phyloP scores from a whole-genome alignment of 2,329 filamentous ascomycete species.

The Aspergillus viridinutans region DNA sequence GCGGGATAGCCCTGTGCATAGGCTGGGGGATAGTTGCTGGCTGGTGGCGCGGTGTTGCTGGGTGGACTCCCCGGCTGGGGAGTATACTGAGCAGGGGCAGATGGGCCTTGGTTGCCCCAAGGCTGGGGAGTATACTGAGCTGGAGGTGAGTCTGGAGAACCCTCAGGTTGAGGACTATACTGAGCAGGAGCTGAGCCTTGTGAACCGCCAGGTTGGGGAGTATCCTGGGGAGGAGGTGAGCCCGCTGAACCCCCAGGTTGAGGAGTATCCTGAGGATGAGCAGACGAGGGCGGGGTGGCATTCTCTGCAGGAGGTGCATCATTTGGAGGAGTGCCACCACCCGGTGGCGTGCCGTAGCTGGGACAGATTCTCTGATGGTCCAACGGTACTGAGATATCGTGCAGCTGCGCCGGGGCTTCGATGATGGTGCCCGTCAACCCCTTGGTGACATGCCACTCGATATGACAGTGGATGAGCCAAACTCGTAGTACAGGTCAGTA shows the following conservation, averaged over 20 bases:
- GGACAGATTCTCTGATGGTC: constrained; percentile 1
- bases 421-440: constrained; percentile 31
- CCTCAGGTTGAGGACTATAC: too few relatives aligned
- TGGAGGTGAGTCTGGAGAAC: too few relatives aligned
- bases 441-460: constrained; percentile 33
- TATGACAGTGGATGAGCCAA: constrained; percentile 36
- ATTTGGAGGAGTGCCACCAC: neutral
- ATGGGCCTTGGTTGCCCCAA: too few relatives aligned
- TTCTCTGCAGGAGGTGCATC: neutral
- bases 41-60: too few relatives aligned
- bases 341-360: neutral
- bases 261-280: too few relatives aligned
- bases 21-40: neutral
- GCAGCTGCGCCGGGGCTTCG: constrained; percentile 24
- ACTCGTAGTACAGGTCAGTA: constrained; percentile 11
- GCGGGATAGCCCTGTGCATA: neutral
- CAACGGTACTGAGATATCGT: constrained; percentile 1
- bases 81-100: too few relatives aligned
- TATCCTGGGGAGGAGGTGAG: too few relatives aligned
- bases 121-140: too few relatives aligned
- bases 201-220: too few relatives aligned
- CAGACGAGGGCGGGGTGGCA: neutral
- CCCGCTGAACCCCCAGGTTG: too few relatives aligned
- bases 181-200: too few relatives aligned
- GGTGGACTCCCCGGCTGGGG: neutral